These are phyloP conservation scores for Trypanosoma lewisi DNA, from an alignment of 208 protist genomes.

Conservation along the genomic window DNA sequence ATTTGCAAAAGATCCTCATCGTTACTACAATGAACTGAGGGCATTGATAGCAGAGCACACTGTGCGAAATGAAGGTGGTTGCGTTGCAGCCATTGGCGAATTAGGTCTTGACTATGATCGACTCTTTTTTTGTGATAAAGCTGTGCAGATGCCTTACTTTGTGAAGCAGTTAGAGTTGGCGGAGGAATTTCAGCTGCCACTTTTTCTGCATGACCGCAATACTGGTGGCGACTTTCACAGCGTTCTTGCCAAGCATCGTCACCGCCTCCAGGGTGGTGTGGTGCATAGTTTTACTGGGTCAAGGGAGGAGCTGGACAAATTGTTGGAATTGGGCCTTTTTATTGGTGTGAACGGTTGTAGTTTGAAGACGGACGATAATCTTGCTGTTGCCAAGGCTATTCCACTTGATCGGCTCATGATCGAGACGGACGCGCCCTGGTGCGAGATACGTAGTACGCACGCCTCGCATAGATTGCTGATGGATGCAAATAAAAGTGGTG, in stretches of 20 bases:
- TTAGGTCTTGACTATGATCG: slow-evolving; percentile 94
- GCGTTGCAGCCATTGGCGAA: slow-evolving; percentile 85
- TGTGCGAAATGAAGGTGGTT: slow-evolving; percentile 42
- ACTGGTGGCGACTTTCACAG: slow-evolving; percentile 82
- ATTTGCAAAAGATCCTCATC: slow-evolving; percentile 53
- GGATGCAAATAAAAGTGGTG: slow-evolving; percentile 10
- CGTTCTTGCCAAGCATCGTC: slow-evolving; percentile 45
- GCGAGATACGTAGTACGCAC: slow-evolving; percentile 92
- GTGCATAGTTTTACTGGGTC: slow-evolving; percentile 95
- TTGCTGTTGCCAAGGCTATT: slow-evolving; percentile 74
- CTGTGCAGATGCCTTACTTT: slow-evolving; percentile 87
- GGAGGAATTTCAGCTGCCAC: slow-evolving; percentile 74
- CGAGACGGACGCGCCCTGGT: slow-evolving; percentile 96
- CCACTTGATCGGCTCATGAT: slow-evolving; percentile 89
- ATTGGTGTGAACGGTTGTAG: slow-evolving; percentile 95
- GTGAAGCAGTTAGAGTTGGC: slow-evolving; percentile 78
- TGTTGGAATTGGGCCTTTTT: slow-evolving; percentile 84
- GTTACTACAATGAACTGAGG: slow-evolving; percentile 55
- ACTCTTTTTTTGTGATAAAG: slow-evolving; percentile 87
- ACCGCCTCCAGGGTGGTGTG: slow-evolving; percentile 71
- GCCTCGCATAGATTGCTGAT: slow-evolving; percentile 49
- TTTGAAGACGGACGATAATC: slow-evolving; percentile 91
- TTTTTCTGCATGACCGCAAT: slow-evolving; percentile 94
- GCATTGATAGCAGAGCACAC: slow-evolving; percentile 50
- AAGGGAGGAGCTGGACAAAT: slow-evolving; percentile 58